Base-by-base conservation (phyloP, 352 stramenopile genomes). In the Phytophthora boehmeriae region DNA sequence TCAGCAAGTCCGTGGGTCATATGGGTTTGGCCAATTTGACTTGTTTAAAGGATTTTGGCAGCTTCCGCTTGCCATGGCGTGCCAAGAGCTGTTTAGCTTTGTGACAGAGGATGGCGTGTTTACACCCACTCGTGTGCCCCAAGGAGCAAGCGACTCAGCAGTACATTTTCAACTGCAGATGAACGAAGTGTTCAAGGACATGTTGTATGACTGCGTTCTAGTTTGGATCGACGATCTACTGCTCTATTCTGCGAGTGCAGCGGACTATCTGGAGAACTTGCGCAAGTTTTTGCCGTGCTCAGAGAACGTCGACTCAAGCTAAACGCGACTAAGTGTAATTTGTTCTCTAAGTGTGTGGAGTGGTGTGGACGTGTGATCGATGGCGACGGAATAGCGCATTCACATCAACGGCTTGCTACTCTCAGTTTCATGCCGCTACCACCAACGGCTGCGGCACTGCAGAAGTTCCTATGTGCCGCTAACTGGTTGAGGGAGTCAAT, bases 181-280 rank as follows among this genome's bases (percentile, higher is more conserved):
- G 35, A 9, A 42, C 10, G 9, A 42, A 4, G 35, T n/a, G 16
- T 42, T 17, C 35, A 16, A 20, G 6, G n/a, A 23, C n/a, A 6
- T 56, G 34, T 35, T 56, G 4, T 46, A 56, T 20, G 5, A 46
- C 8, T 16, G 41, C 39, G 23, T 70, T 16, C 25, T 76, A 8
- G 35, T 70, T 1, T 77, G 68, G 53, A 68, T 77, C 28, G 68
- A 73, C 34, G 59, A 73, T 36, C 19, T 76, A 3, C 57, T 76
- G 1, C 17, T 73, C 1, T 71, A 58, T 54, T 57, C 57, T 4
- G 16, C 36, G 2, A 47, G 54, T 20, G 50, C 60, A 8, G 48
- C 53, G 3, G 53, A 32, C 9, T 76, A 65, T 39, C 23, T 72
- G 11, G 14, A 27, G 2, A 63, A 62, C 19, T 42, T 65, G 6